Conservation (phyloP, 2,329 filamentous ascomycete genomes). For the Metarhizium robertsii region DNA sequence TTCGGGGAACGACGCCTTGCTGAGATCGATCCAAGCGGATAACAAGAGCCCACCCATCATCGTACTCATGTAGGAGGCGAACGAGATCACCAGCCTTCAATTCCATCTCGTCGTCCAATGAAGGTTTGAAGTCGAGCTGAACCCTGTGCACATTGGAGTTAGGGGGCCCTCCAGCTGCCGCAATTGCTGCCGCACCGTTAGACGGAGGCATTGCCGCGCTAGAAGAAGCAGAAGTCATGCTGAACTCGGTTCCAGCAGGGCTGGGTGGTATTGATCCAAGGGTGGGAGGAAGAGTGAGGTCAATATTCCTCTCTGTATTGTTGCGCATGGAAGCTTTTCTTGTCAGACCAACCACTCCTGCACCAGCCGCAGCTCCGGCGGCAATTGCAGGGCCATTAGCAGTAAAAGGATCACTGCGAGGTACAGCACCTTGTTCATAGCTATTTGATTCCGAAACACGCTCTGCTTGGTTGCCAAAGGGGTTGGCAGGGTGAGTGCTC, state of each 20-base stretch:
- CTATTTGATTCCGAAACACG: slow-evolving; percentile 32
- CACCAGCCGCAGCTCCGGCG: slow-evolving; percentile 28
- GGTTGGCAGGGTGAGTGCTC: slow-evolving; percentile 52
- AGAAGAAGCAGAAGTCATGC: slow-evolving; percentile 43
- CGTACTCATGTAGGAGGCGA: slow-evolving; percentile 86
- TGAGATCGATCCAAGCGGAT: slow-evolving; percentile 81
- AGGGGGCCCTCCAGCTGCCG: slow-evolving; percentile 50
- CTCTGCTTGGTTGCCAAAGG: slow-evolving; percentile 58
- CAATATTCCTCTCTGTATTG: slow-evolving; percentile 39
- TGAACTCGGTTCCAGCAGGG: slow-evolving; percentile 55
- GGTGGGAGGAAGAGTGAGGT: slow-evolving; percentile 39
- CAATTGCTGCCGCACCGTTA: slow-evolving; percentile 47
- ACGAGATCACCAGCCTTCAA: slow-evolving; percentile 76
- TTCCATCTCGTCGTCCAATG: slow-evolving; percentile 83
- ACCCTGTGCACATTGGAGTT: slow-evolving; percentile 73
- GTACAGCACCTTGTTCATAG: slow-evolving; percentile 18
- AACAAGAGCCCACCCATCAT: slow-evolving; percentile 96
- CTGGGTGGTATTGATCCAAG: slow-evolving; percentile 38
- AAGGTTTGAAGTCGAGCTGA: slow-evolving; percentile 87
- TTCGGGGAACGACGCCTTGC: slow-evolving; percentile 89
- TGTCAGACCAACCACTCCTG: slow-evolving; percentile 28
- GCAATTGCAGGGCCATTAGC: slow-evolving; percentile 29
- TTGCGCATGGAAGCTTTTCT: slow-evolving; percentile 50
- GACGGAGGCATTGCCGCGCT: slow-evolving; percentile 29
- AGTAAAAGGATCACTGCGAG: slow-evolving; percentile 20